Evolutionary conservation across 257 asterid species (phyloP), one percentile per base, ranked within the genome.

Genomic region (Euphrasia confusa): DNA sequence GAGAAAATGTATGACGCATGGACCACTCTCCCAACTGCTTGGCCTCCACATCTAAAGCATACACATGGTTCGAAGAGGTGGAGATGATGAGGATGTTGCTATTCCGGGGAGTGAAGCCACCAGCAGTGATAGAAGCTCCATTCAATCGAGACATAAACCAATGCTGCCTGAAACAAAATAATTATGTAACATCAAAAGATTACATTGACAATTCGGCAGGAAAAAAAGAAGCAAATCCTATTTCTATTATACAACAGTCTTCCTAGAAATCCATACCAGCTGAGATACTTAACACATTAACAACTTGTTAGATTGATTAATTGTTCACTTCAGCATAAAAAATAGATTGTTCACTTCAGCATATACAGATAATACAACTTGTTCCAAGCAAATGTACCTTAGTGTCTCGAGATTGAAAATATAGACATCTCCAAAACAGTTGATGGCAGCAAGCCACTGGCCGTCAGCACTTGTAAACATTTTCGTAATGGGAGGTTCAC

Each of bases 11-110:
- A 58, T 89, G 79, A 32, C 63, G 75, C 81, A 58, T 79, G 58
- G 99, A 93, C 99, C 97, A 93, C 68, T 90, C 95, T 39, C 97
- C 95, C 77, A 93, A 66, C 72, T 87, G 84, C 68, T 93, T 90
- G 58, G 97, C 90, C 72, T 93, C 99, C 72, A 93, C 99, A 72
- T 93, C 97, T 18, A 93, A 77, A 39, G 93, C 96, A 81, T 85
- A 93, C 44, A 90, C 95, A 66, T 85, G 92, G 76, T 93, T 93
- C 15, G 87, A 90, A 32, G 97, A 93, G 30, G 99, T 90, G 54
- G 94, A 83, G 55, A 93, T 61, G 52, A 93, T 67, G 44, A 93
- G 87, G 68, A 93, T 77, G 66, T 85, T 90, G 82, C 90, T 80
- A 40, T 85, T 84, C 57, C 56, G 74, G 11, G 96, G 93, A 30